A percentile compares a stretch with the other conserved stretches of the same genome.
Conservation (phyloP, 805 yeast species). For the Ogataea parapolymorpha region DNA sequence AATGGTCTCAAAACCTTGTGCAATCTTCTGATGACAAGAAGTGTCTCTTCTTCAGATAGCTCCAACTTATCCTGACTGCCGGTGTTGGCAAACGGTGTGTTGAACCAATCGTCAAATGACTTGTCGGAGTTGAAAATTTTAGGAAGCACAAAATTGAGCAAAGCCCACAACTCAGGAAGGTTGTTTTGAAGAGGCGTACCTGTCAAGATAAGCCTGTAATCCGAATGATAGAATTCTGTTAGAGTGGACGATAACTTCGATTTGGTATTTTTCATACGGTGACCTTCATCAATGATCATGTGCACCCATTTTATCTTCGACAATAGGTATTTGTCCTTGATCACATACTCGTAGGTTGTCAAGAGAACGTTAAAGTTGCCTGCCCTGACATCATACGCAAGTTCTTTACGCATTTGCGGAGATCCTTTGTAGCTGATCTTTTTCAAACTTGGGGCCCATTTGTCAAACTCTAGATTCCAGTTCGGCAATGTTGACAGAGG, state of each 20-base stretch:
- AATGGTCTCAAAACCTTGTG: conserved; percentile 86
- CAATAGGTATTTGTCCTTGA: conserved; percentile 69
- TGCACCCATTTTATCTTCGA: conserved; percentile 74
- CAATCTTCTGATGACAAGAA: conserved; percentile 77
- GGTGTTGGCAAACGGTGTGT: conserved; percentile 83
- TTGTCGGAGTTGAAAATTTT: conserved; percentile 82
- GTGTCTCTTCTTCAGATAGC: conserved; percentile 80
- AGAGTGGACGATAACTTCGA: conserved; percentile 72
- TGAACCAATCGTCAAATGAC: conserved; percentile 87
- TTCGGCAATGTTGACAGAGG: conserved; percentile 82
- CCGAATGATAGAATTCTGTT: conserved; percentile 67
- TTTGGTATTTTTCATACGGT: conserved; percentile 77
- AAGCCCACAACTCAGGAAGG: conserved; percentile 83
- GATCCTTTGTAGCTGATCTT: conserved; percentile 76
- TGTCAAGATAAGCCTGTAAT: conserved; percentile 74
- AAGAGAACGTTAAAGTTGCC: conserved; percentile 74
- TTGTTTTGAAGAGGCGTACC: conserved; percentile 89
- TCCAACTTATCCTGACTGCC: conserved; percentile 80
- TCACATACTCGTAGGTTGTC: conserved; percentile 80
- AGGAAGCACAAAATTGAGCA: conserved; percentile 77
- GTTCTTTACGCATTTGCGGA: conserved; percentile 63
- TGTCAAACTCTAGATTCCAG: conserved; percentile 83
- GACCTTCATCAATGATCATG: conserved; percentile 91
- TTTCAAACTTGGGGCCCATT: conserved; percentile 81
- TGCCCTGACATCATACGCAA: conserved; percentile 59